A percentile compares a stretch with the other conserved stretches of the same genome.
phyloP scores from a whole-genome alignment of 2,329 filamentous ascomycete species.

The Chaetomiaceae sp. region DNA sequence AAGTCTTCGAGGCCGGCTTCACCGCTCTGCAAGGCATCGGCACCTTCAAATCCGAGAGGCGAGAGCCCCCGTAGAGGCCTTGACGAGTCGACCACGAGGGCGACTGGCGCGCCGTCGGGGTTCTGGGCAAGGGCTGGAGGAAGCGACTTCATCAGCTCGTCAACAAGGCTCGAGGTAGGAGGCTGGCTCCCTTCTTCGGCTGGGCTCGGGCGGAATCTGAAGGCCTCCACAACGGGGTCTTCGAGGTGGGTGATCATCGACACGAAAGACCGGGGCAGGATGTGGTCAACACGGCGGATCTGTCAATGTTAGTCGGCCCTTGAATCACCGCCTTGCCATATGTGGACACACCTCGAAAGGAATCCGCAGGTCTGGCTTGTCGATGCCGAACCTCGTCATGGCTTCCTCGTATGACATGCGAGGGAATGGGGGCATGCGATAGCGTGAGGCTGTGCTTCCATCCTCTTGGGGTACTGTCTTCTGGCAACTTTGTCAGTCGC shows the following conservation, averaged over 20 bases:
- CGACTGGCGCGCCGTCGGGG: conserved; percentile 70
- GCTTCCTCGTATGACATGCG: conserved; percentile 68
- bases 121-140: conserved; percentile 61
- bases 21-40: conserved; percentile 40
- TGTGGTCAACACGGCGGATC: conserved; percentile 62
- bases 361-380: conserved; percentile 88
- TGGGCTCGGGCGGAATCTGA: conserved; percentile 57
- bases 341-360: conserved; percentile 51
- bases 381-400: conserved; percentile 77
- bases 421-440: conserved; percentile 41
- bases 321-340: neutral
- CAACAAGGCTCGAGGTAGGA: conserved; percentile 46
- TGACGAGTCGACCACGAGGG: conserved; percentile 69
- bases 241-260: conserved; percentile 68
- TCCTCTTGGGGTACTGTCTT: neutral
- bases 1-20: conserved; percentile 27
- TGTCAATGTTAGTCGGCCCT: conserved; percentile 32
- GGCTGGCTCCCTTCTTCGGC: neutral
- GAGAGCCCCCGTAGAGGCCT: conserved; percentile 74
- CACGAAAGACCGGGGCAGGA: conserved; percentile 61
- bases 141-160: conserved; percentile 63
- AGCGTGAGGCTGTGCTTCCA: neutral
- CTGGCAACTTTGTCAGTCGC: neutral
- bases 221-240: conserved; percentile 68
- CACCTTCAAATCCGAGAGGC: conserved; percentile 69